A percentile compares a stretch with the other conserved stretches of the same genome.
These are phyloP conservation scores for Chlorella sp. DNA, from an alignment of 139 green algal genomes.

Conservation along the genomic window DNA sequence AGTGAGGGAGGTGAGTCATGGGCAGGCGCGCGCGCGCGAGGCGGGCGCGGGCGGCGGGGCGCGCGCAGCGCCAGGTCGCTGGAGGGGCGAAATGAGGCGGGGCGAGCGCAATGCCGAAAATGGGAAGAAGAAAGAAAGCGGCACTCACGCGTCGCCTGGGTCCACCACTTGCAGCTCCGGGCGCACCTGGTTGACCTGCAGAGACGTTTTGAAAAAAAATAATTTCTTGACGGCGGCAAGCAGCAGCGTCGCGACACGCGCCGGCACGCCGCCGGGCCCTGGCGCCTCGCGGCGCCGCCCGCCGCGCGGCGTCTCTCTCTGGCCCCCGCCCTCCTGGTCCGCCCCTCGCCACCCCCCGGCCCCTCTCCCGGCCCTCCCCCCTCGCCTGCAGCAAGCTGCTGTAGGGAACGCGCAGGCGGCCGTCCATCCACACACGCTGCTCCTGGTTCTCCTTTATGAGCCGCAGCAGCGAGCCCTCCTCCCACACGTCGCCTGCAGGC, in stretches of 20 bases:
- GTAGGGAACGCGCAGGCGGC: constrained; percentile 43
- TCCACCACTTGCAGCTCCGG: constrained; percentile 67
- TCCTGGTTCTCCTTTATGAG: constrained; percentile 60
- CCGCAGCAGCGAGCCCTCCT: constrained; percentile 66
- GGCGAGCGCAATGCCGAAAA: not conserved
- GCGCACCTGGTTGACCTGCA: constrained; percentile 49
- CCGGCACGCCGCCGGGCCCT: no score
- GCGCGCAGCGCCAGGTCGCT: not conserved
- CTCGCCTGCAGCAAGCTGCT: constrained; percentile 45
- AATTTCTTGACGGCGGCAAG: no score
- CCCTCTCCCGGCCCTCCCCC: no score
- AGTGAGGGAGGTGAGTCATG: not conserved
- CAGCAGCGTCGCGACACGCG: no score
- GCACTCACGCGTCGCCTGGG: constrained; percentile 49
- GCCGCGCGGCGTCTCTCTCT: no score
- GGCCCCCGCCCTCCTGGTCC: no score
- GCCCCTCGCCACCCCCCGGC: no score
- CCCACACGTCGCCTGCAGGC: constrained; percentile 75
- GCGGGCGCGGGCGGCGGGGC: no score
- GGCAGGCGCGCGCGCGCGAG: no score
- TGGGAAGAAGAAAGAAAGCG: not conserved
- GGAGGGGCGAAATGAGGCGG: not conserved
- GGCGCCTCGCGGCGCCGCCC: no score
- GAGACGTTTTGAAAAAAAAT: no score
- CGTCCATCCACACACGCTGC: constrained; percentile 23